A percentile compares a stretch with the other conserved stretches of the same genome.
These are phyloP conservation scores for Babesia ovis DNA, from an alignment of 169 alveolate species.

Conservation along the genomic window DNA sequence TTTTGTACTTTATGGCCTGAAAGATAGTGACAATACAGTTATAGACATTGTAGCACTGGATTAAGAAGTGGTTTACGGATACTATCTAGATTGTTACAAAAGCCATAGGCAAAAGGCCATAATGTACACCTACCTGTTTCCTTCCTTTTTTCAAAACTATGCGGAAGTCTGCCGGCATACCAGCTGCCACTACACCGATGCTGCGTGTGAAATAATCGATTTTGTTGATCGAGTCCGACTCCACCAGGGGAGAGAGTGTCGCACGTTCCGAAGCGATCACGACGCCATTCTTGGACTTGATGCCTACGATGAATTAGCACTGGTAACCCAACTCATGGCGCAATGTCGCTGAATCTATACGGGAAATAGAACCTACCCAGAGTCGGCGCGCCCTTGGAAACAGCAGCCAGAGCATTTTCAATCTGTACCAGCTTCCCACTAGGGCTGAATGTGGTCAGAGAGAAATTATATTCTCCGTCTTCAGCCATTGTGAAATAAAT, in stretches of 20 bases:
- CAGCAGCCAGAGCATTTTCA: constrained; percentile 96
- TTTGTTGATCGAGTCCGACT: constrained; percentile 90
- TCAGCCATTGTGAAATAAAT: constrained; percentile 72
- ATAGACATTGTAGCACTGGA: no score
- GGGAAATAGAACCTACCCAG: constrained; percentile 75
- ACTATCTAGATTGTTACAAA: background rate
- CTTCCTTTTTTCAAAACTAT: constrained; percentile 87
- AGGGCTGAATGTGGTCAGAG: constrained; percentile 94
- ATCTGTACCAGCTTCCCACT: constrained; percentile 96
- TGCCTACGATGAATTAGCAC: constrained; percentile 67
- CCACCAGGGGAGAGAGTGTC: constrained; percentile 87
- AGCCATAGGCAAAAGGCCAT: background rate
- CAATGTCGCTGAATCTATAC: background rate
- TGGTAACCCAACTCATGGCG: background rate
- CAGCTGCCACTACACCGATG: constrained; percentile 94
- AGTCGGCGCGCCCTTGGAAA: constrained; percentile 93
- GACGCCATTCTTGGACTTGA: constrained; percentile 95
- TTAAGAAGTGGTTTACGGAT: background rate
- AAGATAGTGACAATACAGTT: background rate
- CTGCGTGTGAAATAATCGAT: constrained; percentile 89
- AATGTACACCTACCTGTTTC: constrained; percentile 72
- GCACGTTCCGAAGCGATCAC: constrained; percentile 95
- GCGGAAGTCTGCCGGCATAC: constrained; percentile 98
- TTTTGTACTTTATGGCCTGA: constrained; percentile 86
- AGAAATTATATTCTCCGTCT: constrained; percentile 89